These are phyloP conservation scores for Mixia osmundae DNA, from an alignment of 1,284 basidiomycete genomes.

Conservation along the genomic window DNA sequence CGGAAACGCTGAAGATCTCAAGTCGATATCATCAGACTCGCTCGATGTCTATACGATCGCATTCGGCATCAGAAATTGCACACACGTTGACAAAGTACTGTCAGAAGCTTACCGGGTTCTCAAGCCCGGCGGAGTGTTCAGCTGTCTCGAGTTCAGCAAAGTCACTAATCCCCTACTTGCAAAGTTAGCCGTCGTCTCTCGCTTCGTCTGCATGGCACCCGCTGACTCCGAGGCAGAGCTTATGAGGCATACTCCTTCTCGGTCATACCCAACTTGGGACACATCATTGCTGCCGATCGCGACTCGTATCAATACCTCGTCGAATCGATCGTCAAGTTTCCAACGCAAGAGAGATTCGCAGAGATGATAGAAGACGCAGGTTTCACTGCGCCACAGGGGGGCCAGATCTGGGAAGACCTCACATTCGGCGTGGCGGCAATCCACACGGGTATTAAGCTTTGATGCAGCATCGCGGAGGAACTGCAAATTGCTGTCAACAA, in stretches of 20 bases:
- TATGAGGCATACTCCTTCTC: conserved; percentile 96
- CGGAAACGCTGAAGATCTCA: conserved; percentile 71
- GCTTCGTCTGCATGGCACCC: conserved; percentile 1
- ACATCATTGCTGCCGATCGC: conserved; percentile 82
- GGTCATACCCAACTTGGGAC: conserved; percentile 80
- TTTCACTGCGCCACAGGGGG: conserved; percentile 18
- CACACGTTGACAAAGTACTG: conserved; percentile 68
- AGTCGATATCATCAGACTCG: conserved; percentile 47
- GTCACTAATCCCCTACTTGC: conserved; percentile 70
- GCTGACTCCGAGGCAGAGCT: conserved; percentile 30
- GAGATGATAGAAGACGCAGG: conserved; percentile 36
- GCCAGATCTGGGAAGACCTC: conserved; percentile 17
- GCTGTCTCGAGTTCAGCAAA: conserved; percentile 89
- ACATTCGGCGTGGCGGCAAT: conserved; percentile 20
- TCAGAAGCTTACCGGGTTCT: conserved; percentile 79
- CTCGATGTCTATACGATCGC: conserved; percentile 97
- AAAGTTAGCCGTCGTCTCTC: conserved; percentile 32
- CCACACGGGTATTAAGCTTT: conserved; percentile 19
- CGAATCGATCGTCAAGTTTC: conserved; percentile 90
- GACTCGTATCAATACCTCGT: conserved; percentile 93
- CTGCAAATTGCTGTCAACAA: too few relatives aligned
- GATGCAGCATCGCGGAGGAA: too few relatives aligned
- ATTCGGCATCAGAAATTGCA: conserved; percentile 96
- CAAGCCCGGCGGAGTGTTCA: conserved; percentile 88
- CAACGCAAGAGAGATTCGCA: conserved; percentile 69